These are phyloP conservation scores for Aspergillus sclerotioniger DNA, from an alignment of 495 filamentous ascomycete genomes.

Conservation along the genomic window DNA sequence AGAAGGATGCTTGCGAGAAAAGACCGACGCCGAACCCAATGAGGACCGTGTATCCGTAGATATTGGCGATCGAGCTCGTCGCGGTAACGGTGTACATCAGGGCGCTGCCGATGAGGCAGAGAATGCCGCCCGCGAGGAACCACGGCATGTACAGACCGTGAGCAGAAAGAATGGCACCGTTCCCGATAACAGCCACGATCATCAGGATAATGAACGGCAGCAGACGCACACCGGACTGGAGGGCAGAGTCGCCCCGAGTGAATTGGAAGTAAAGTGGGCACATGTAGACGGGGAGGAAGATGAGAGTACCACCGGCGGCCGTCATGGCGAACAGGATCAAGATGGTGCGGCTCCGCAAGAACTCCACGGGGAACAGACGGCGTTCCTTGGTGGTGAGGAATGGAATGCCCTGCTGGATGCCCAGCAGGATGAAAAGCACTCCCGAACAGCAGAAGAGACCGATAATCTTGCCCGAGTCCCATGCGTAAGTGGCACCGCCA, in stretches of 20 bases:
- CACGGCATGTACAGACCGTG: conserved; percentile 4
- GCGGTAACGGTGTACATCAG: background rate
- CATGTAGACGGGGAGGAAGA: conserved; percentile 50
- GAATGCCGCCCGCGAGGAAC: background rate
- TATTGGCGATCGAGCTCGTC: background rate
- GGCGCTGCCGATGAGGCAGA: background rate
- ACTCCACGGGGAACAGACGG: conserved; percentile 54
- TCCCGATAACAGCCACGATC: conserved; percentile 26
- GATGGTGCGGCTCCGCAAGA: conserved; percentile 34
- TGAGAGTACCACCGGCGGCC: conserved; percentile 14
- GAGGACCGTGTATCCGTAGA: conserved; percentile 8
- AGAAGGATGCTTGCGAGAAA: conserved; percentile 1
- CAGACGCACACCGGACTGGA: conserved; percentile 52
- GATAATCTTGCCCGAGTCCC: background rate
- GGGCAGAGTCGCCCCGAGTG: conserved; percentile 44
- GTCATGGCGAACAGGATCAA: conserved; percentile 46
- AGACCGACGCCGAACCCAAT: background rate
- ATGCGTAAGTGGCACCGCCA: background rate
- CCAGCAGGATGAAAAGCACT: conserved; percentile 22
- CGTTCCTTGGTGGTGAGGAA: conserved; percentile 37
- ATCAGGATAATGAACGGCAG: conserved; percentile 56
- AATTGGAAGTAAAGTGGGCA: conserved; percentile 63
- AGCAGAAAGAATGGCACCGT: background rate
- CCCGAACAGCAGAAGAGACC: conserved; percentile 7
- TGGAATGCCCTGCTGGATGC: conserved; percentile 45